Evolutionary conservation across 306 rosid genomes (phyloP).

Genomic region (Astragalus glycyphyllos): DNA sequence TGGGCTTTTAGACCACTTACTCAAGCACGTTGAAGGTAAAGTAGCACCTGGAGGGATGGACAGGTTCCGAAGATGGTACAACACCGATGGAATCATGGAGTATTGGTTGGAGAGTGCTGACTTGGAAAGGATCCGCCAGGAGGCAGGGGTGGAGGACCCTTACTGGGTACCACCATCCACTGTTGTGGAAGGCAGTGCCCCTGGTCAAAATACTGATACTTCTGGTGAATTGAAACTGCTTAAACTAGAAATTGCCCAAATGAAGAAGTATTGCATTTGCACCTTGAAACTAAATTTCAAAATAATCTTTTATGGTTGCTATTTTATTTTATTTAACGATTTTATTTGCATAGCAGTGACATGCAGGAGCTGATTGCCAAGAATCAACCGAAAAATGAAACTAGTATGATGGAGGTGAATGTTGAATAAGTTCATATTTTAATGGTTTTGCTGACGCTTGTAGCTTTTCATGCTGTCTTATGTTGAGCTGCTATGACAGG

Average conservation of each 20-base stretch:
- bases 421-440: conserved; percentile 36
- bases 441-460: conserved; percentile 23
- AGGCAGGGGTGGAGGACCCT: conserved; percentile 79
- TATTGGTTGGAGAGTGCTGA: conserved; percentile 93
- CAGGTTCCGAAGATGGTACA: conserved; percentile 82
- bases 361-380: conserved; percentile 64
- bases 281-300: conserved; percentile 28
- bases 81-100: conserved; percentile 79
- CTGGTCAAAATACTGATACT: conserved; percentile 51
- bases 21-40: conserved; percentile 82
- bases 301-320: conserved; percentile 32
- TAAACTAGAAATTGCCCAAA: conserved; percentile 61
- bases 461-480: conserved; percentile 30
- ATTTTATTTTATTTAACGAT: conserved; percentile 35
- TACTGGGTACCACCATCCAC: conserved; percentile 71
- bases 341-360: conserved; percentile 63
- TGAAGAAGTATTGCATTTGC: conserved; percentile 68
- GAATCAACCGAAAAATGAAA: conserved; percentile 54
- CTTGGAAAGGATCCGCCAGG: conserved; percentile 60
- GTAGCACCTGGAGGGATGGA: conserved; percentile 76
- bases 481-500: conserved; percentile 48
- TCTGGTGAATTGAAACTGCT: conserved; percentile 69
- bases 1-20: conserved; percentile 84
- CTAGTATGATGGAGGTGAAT: conserved; percentile 58
- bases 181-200: conserved; percentile 35